Conservation (phyloP, 176 grass and related monocot species). For the Urochloa ruziziensis region DNA sequence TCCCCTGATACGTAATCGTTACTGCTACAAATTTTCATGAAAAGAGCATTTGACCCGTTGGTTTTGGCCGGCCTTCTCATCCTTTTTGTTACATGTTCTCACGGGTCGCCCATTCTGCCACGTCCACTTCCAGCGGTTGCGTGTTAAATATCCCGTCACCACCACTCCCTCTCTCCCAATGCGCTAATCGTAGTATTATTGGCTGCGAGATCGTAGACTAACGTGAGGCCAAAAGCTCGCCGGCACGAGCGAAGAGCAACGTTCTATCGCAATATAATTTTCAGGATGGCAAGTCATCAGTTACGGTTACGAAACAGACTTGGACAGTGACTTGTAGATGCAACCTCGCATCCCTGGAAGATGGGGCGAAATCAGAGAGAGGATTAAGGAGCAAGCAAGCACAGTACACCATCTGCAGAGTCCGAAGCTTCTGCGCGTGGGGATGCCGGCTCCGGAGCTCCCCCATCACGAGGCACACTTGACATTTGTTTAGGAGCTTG, state of each 20-base stretch:
- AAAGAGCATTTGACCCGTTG: conserved; percentile 21
- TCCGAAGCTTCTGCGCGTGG: not conserved
- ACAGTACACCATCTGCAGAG: not conserved
- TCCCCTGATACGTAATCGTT: not conserved
- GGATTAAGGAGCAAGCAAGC: not conserved
- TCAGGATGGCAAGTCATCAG: not conserved
- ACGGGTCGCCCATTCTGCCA: not conserved
- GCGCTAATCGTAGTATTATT: not conserved
- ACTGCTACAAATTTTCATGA: not conserved
- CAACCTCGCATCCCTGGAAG: conserved; percentile 6
- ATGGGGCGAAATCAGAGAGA: not conserved
- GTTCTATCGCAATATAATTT: not conserved
- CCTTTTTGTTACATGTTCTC: not conserved
- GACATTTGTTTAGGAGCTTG: not conserved
- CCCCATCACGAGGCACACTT: not conserved
- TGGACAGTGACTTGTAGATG: conserved; percentile 33
- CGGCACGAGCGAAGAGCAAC: not conserved
- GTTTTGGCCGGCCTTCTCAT: not conserved
- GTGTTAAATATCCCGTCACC: not conserved
- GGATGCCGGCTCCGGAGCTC: not conserved
- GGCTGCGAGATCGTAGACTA: not conserved
- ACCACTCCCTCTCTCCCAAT: not conserved
- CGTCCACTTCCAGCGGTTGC: not conserved
- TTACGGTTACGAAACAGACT: not conserved
- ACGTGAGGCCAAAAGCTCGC: not conserved